Evolutionary conservation across 83 land plant genomes (phyloP), one percentile per base, ranked within the genome.

Genomic region (Picea abies): DNA sequence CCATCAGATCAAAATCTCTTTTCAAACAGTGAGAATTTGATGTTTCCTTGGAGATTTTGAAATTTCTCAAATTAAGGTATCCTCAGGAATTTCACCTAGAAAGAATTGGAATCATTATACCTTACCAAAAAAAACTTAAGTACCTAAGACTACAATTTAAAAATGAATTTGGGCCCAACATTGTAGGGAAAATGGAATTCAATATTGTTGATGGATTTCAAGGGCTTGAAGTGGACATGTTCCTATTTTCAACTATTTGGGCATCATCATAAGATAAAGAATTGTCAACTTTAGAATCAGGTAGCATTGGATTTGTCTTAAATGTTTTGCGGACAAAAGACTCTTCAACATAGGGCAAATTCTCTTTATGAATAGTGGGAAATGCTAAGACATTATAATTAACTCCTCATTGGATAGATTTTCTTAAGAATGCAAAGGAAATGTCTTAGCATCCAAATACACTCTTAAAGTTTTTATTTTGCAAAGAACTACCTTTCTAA

Each of bases 291-390:
- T 44, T 47, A 9, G 83, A 76, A 63, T 79, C 91, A 37, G 85
- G 85, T 60, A 80, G 82, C 63, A 90, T 97, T 87, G 99, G 99
- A 19, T 97, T 97, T 89, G 99, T 97, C 73, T 96, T 94, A 15
- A 98, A 95, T 92, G 91, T 95, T 9, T 90, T 98, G 67, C 80
- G 29, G 52, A 97, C 94, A 98, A 97, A 97, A 88, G 99, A 95
- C 75, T 94, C 99, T 66, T 86, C 95, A 76, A 97, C 98, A 23
- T 87, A 97, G 44, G 97, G 97, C 15, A 92, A 87, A 79, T 82
- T 92, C 65, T 95, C 97, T 32, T 83, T 95, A 12, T 97, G 99
- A 98, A 92, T 97, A 58, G 82, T 95, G 44, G 97, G 99, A 26
- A 94, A 95, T 89, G 89, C 94, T 14, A 86, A 78, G 44, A 92